Conservation (phyloP, 345 rosid genomes). For the Aethionema arabicum region DNA sequence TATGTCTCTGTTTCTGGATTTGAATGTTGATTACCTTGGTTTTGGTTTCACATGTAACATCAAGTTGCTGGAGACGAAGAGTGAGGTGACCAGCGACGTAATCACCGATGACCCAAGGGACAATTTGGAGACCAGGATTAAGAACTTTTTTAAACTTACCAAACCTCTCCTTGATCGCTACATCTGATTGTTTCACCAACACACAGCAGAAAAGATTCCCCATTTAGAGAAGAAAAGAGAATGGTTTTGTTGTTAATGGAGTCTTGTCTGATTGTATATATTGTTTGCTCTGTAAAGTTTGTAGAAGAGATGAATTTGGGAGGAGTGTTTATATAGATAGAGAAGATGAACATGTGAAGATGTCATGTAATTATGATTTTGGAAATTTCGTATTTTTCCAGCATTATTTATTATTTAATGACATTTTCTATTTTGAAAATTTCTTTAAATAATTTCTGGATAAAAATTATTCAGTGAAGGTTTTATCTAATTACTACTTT, state of each 20-base stretch:
- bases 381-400: conserved; percentile 14
- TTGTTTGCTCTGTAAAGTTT: conserved; percentile 5
- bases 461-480: no score
- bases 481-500: no score
- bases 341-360: conserved; percentile 24
- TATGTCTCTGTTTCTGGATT: not conserved
- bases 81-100: conserved; percentile 55
- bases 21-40: conserved; percentile 45
- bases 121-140: conserved; percentile 58
- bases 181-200: conserved; percentile 60
- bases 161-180: conserved; percentile 59
- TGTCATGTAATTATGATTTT: conserved; percentile 21
- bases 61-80: conserved; percentile 62
- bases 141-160: conserved; percentile 60
- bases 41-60: conserved; percentile 70
- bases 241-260: not conserved
- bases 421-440: conserved; percentile 17
- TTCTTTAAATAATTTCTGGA: not conserved
- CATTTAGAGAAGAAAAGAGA: conserved; percentile 36
- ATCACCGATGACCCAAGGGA: conserved; percentile 63
- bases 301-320: conserved; percentile 15
- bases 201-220: conserved; percentile 57
- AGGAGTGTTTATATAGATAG: conserved; percentile 22
- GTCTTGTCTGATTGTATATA: not conserved
- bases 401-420: not conserved